Percentiles rank a stretch among this genome's conserved stretches.
Conservation (phyloP, 176 grass and related monocot species). For the maize (Zea mays) region Zm-B73-REFERENCE-NAM-5.0 NC_050097.1:226971001-226971500, state of each 20-base stretch:
- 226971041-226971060: conserved; percentile 60
- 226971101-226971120: background rate
- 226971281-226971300: background rate
- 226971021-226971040: conserved; percentile 74
- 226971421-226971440: conserved; percentile 81
- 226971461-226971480: conserved; percentile 93
- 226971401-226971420: conserved; percentile 94
- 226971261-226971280: background rate
- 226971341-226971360: conserved; percentile 96
- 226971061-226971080: conserved; percentile 25
- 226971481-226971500: conserved; percentile 94
- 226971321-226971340: conserved; percentile 97
- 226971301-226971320: background rate
- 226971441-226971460: conserved; percentile 96
- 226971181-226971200: conserved; percentile 92
- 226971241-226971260: conserved; percentile 24
- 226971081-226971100: conserved; percentile 5
- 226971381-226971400: conserved; percentile 99
- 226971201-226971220: conserved; percentile 98
- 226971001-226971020: conserved; percentile 81
- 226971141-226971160: conserved; percentile 64
- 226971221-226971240: conserved; percentile 65
- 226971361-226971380: conserved; percentile 91
- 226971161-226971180: conserved; percentile 93
- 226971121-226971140: conserved; percentile 3